Conservation (phyloP, 2,329 filamentous ascomycete species). For the Dryadomyces quercivorus region DNA sequence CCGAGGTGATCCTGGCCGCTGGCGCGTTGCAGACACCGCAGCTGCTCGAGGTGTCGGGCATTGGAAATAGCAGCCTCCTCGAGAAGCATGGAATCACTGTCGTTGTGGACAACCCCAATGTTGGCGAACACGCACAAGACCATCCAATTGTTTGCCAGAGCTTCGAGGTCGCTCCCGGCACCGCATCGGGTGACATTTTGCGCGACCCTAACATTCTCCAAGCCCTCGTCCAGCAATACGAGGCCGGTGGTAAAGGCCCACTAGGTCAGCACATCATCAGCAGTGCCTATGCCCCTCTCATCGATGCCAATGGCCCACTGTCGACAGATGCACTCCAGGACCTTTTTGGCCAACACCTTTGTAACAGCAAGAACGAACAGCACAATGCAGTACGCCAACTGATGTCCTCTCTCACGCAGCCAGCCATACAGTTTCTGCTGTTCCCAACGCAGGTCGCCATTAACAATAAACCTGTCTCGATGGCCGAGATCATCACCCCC, state of each 20-base stretch:
- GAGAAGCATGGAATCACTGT: slow-evolving; percentile 23
- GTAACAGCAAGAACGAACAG: slow-evolving; percentile 9
- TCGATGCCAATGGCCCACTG: slow-evolving; percentile 6
- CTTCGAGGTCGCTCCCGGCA: slow-evolving; percentile 24
- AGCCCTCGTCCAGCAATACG: slow-evolving; percentile 16
- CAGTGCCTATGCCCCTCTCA: slow-evolving; percentile 15
- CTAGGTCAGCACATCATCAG: slow-evolving; percentile 23
- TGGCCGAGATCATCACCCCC: slow-evolving; percentile 1
- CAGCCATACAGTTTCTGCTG: slow-evolving; percentile 15
- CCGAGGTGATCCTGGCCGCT: slow-evolving; percentile 29
- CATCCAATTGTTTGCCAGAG: slow-evolving; percentile 12
- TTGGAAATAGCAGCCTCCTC: slow-evolving; percentile 28
- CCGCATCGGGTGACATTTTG: slow-evolving; percentile 10
- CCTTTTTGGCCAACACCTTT: slow-evolving; percentile 13
- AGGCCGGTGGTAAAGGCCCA: slow-evolving; percentile 16
- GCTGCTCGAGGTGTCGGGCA: slow-evolving; percentile 23
- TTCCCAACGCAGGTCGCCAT: slow-evolving; percentile 13
- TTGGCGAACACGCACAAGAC: slow-evolving; percentile 34
- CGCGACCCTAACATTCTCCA: slow-evolving; percentile 14
- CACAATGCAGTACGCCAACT: slow-evolving; percentile 13
- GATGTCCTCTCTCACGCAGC: slow-evolving; percentile 13
- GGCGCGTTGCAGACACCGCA: slow-evolving; percentile 25
- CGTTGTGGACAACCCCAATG: slow-evolving; percentile 28
- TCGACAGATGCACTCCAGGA: slow-evolving; percentile 10
- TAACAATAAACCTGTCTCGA: neutral